Base-by-base conservation (phyloP, 257 asterid species). In the Capsicum pubescens region DNA sequence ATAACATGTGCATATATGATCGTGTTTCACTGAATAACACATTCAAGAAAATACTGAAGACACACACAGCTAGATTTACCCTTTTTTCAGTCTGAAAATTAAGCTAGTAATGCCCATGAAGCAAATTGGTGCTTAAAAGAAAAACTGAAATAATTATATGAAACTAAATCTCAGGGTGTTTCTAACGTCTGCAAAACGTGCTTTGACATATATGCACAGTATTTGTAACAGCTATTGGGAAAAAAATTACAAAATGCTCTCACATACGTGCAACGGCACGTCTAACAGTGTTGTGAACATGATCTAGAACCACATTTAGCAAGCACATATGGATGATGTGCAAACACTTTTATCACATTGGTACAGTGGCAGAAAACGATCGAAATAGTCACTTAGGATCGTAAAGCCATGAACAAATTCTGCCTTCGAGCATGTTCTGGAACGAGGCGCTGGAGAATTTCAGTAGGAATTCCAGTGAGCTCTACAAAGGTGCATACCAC, bases 391-490 rank as follows among this genome's bases (percentile, higher is more conserved):
- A 80, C 86, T n/a, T 91, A 94, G 19, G 98, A 87, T 86, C 94
- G 94, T 86, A 95, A 93, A 69, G 99, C 99, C 99, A 95, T 94
- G 91, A 95, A 95, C 89, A 92, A 89, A 91, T 93, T 95, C 91
- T 95, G 98, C 92, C 94, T 92, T 89, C 97, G 92, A 44, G 99
- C 99, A 85, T 95, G 98, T 90, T 94, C 99, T 12, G 99, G 99
- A 83, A 95, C 90, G 84, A 95, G 98, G 50, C 98, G 97, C 67
- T 91, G 92, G 85, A 93, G 85, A 46, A 93, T 94, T n/a, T 94
- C 98, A 10, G 91, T 85, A 83, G 97, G 94, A 70, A 95, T 88
- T 69, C 97, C 93, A 4, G 93, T 90, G 90, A 95, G 97, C 91
- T 95, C 99, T 95, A 94, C 82, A 59, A 80, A 86, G 70, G 82